Conservation (phyloP, 129 eudicot species). For the Deinandra increscens region DNA sequence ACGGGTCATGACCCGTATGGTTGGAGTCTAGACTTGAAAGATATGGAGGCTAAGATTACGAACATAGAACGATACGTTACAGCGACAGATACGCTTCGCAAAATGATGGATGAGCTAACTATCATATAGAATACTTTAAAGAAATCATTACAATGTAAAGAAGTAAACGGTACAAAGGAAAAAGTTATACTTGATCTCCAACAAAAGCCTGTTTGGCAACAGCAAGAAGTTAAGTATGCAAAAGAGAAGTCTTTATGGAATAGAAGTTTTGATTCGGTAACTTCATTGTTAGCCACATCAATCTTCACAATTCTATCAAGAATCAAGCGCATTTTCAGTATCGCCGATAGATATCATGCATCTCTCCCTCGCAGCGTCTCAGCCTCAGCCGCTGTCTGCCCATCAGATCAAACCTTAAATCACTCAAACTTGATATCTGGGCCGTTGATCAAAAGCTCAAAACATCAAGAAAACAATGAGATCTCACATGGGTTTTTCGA, state of each 20-base stretch:
- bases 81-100: slow-evolving; percentile 47
- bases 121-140: slow-evolving; percentile 44
- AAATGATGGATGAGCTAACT: slow-evolving; percentile 58
- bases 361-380: slow-evolving; percentile 73
- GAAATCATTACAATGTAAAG: slow-evolving; percentile 30
- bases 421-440: slow-evolving; percentile 53
- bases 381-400: no score
- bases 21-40: slow-evolving; percentile 55
- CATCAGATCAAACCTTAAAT: no score
- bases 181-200: slow-evolving; percentile 53
- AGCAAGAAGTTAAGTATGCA: slow-evolving; percentile 58
- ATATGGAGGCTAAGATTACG: slow-evolving; percentile 51
- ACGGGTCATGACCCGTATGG: slow-evolving; percentile 54
- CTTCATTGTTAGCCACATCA: slow-evolving; percentile 52
- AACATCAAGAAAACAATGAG: slow-evolving; percentile 33
- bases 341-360: slow-evolving; percentile 37
- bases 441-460: slow-evolving; percentile 47
- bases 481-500: slow-evolving; percentile 55
- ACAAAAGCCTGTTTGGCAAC: slow-evolving; percentile 69
- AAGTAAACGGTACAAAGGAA: no score
- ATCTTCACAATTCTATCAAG: slow-evolving; percentile 67
- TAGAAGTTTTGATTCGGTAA: slow-evolving; percentile 56
- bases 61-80: slow-evolving; percentile 47
- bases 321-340: slow-evolving; percentile 73
- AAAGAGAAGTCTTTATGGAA: slow-evolving; percentile 80